Evolutionary conservation across 2,329 filamentous ascomycete species (phyloP).

Genomic region (Trichoderma atroviride): DNA sequence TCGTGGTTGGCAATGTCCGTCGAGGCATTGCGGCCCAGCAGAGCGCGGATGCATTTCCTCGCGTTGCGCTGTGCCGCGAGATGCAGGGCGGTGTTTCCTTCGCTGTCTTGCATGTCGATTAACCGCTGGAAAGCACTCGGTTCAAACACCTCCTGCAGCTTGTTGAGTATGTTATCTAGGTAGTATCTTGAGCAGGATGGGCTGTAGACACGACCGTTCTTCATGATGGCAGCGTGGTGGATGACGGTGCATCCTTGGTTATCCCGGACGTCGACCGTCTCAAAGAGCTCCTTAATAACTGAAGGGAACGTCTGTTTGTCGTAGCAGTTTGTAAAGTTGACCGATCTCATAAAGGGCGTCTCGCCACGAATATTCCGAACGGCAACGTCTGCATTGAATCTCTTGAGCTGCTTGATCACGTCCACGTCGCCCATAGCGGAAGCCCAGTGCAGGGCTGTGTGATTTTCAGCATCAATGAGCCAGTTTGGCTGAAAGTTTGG

Average conservation of each 20-base stretch:
- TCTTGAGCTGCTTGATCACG: slow-evolving; percentile 83
- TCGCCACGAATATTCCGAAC: slow-evolving; percentile 75
- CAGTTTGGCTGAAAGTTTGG: slow-evolving; percentile 86
- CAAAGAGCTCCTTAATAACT: slow-evolving; percentile 80
- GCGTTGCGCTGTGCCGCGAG: slow-evolving; percentile 79
- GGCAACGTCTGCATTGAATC: slow-evolving; percentile 74
- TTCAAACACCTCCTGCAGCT: slow-evolving; percentile 76
- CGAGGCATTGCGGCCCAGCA: slow-evolving; percentile 77
- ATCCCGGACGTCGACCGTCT: slow-evolving; percentile 79
- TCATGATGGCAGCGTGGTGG: slow-evolving; percentile 90
- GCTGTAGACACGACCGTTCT: slow-evolving; percentile 77
- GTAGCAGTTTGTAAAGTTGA: slow-evolving; percentile 95
- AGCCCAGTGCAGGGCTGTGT: slow-evolving; percentile 95
- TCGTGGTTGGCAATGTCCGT: slow-evolving; percentile 81
- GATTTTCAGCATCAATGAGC: slow-evolving; percentile 88
- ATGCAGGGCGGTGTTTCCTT: slow-evolving; percentile 84
- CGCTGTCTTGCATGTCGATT: slow-evolving; percentile 79
- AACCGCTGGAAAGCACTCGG: slow-evolving; percentile 76
- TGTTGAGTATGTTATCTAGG: slow-evolving; percentile 86
- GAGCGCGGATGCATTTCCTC: slow-evolving; percentile 82
- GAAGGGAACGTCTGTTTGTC: slow-evolving; percentile 89
- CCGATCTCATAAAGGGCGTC: slow-evolving; percentile 90
- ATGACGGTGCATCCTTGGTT: slow-evolving; percentile 84
- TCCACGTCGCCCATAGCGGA: slow-evolving; percentile 96
- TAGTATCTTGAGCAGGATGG: slow-evolving; percentile 92